Evolutionary conservation across 441 rosid genomes (phyloP).

Genomic region (Sinapis alba): DNA sequence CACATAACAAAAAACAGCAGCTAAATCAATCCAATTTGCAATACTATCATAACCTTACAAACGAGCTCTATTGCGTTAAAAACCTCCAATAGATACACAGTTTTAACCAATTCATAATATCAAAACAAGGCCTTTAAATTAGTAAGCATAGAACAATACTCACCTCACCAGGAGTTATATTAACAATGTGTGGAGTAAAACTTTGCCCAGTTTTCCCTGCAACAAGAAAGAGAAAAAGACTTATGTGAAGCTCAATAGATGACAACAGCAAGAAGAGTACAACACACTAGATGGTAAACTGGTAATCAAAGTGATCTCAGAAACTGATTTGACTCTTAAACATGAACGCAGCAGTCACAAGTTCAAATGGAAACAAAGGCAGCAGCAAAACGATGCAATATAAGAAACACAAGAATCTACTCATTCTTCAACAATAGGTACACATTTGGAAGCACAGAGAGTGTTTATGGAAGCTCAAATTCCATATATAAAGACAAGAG

Average conservation of each 20-base stretch:
- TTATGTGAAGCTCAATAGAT: background rate
- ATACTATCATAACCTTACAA: background rate
- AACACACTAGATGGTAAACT: background rate
- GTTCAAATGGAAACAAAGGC: background rate
- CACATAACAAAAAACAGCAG: slow-evolving; percentile 7
- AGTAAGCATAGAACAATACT: slow-evolving; percentile 20
- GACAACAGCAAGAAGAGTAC: background rate
- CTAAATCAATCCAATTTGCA: background rate
- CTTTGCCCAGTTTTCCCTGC: slow-evolving; percentile 80
- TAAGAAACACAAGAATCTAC: background rate
- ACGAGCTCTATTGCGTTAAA: background rate
- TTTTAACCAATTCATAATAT: background rate
- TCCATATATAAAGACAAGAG: background rate
- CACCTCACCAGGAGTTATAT: slow-evolving; percentile 87
- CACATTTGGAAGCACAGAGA: slow-evolving; percentile 1
- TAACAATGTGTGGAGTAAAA: slow-evolving; percentile 81
- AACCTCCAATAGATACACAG: background rate
- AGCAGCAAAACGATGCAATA: background rate
- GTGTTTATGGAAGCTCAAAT: slow-evolving; percentile 8
- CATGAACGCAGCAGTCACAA: background rate
- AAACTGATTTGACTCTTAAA: background rate
- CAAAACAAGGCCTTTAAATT: background rate
- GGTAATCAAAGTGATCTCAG: background rate
- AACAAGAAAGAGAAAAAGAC: background rate
- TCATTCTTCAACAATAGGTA: background rate